These are phyloP conservation scores for Globisporangium abappressorium DNA, from an alignment of 352 stramenopile genomes.

Conservation along the genomic window DNA sequence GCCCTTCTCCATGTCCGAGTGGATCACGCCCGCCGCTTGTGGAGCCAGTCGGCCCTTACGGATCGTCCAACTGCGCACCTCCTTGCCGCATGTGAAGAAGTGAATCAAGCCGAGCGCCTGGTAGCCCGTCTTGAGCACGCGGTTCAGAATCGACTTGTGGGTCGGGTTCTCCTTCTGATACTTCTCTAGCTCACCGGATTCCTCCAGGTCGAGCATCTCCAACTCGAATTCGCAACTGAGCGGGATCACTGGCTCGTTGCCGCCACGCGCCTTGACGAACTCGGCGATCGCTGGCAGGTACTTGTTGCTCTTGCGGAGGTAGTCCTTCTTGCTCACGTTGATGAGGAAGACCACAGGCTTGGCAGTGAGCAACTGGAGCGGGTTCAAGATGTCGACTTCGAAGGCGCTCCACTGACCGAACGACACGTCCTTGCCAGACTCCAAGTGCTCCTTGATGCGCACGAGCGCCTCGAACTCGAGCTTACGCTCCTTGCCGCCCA, in stretches of 20 bases:
- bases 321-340: constrained; percentile 99
- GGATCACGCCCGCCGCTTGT: constrained; percentile 98
- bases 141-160: constrained; percentile 92
- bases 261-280: constrained; percentile 95
- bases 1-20: constrained; percentile 99
- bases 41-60: constrained; percentile 95
- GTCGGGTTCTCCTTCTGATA: constrained; percentile 92
- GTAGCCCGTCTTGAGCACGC: constrained; percentile 98
- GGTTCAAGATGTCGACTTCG: constrained; percentile 92
- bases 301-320: constrained; percentile 98
- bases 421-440: constrained; percentile 88
- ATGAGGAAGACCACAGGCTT: constrained; percentile 99
- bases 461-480: constrained; percentile 87
- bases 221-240: constrained; percentile 99
- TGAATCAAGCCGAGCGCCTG: constrained; percentile 97
- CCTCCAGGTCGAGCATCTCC: constrained; percentile 86
- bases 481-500: constrained; percentile 95
- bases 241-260: constrained; percentile 96
- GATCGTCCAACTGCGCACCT: constrained; percentile 99
- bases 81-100: constrained; percentile 99
- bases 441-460: constrained; percentile 80
- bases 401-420: constrained; percentile 88
- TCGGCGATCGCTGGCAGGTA: constrained; percentile 97
- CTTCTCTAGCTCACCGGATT: constrained; percentile 38
- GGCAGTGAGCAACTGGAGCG: constrained; percentile 90